These are phyloP conservation scores for Cytospora mali DNA, from an alignment of 2,329 filamentous ascomycete genomes.

Conservation along the genomic window DNA sequence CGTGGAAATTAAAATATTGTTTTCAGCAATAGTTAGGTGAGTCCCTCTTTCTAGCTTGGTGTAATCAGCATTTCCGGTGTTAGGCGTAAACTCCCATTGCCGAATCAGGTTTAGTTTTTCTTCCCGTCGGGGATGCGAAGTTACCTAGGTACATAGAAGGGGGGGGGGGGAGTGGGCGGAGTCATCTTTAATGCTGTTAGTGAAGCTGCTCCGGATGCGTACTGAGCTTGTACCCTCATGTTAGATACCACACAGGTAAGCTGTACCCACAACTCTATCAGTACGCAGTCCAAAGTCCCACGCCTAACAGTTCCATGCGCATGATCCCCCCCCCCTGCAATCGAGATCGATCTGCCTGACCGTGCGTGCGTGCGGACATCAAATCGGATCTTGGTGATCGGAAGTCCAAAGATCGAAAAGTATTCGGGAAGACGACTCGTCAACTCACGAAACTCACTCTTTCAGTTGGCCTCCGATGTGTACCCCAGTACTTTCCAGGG, in stretches of 20 bases:
- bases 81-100: background rate
- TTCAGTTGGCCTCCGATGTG: no score
- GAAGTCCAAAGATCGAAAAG: conserved; percentile 18
- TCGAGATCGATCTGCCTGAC: conserved; percentile 19
- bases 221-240: background rate
- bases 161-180: no score
- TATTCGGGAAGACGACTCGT: background rate
- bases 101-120: background rate
- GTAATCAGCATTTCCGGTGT: background rate
- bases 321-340: conserved; percentile 18
- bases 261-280: background rate
- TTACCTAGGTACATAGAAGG: no score
- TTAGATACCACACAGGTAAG: background rate
- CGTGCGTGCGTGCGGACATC: background rate
- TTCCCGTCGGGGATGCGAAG: no score
- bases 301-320: background rate
- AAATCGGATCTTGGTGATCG: conserved; percentile 10
- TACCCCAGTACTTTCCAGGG: no score
- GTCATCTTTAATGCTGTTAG: background rate
- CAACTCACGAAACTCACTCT: no score
- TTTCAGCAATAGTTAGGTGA: background rate
- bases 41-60: background rate
- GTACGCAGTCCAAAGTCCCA: background rate
- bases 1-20: background rate
- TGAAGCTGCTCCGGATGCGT: background rate